phyloP scores from a whole-genome alignment of 768 basidiomycete species.

The Hypholoma sublateritium region DNA sequence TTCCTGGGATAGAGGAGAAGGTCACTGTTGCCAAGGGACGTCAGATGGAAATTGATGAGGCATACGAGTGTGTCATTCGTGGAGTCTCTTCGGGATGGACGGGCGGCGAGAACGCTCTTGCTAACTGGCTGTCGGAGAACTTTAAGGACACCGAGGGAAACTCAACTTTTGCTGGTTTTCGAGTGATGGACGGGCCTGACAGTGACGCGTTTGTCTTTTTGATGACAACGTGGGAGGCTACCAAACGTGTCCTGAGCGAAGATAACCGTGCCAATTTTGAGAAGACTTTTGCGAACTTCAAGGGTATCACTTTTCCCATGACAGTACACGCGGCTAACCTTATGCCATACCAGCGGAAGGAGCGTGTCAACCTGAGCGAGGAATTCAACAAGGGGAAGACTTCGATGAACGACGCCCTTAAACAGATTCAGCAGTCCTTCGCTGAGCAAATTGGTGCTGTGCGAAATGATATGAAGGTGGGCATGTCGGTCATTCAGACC shows the following conservation, averaged over 20 bases:
- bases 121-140: not conserved
- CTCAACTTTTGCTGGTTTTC: not conserved
- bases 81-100: not conserved
- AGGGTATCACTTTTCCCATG: not conserved
- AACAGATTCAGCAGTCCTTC: not conserved
- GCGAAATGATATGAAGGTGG: not conserved
- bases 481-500: not conserved
- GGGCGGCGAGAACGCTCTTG: not conserved
- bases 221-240: constrained; percentile 13
- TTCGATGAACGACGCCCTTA: not conserved
- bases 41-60: not conserved
- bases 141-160: not conserved
- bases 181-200: not conserved
- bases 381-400: not conserved
- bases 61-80: not conserved
- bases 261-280: not conserved
- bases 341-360: not conserved
- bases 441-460: not conserved
- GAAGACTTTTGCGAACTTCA: not conserved
- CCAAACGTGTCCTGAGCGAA: not conserved
- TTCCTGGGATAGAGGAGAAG: not conserved
- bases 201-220: constrained; percentile 3
- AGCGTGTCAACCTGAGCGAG: not conserved
- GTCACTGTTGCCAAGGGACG: not conserved
- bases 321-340: not conserved